These are phyloP conservation scores for Jatropha podagrica DNA, from an alignment of 441 rosid species.

Conservation along the genomic window DNA sequence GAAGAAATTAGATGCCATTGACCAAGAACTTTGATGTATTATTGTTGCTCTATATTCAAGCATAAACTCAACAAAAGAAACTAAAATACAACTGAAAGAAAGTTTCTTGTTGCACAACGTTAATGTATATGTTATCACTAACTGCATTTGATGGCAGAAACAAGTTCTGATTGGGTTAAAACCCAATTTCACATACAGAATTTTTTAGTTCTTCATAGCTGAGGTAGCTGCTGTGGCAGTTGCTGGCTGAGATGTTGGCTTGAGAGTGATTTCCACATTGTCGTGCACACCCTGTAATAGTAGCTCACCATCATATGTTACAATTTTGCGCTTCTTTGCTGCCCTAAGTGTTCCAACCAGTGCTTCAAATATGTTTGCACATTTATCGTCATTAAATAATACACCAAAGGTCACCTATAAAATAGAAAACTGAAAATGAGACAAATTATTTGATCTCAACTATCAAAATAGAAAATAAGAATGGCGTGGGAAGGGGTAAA, in stretches of 20 bases:
- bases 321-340: constrained; percentile 83
- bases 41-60: background rate
- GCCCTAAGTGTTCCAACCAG: constrained; percentile 90
- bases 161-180: background rate
- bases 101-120: background rate
- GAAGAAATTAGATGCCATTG: background rate
- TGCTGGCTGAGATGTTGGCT: constrained; percentile 42
- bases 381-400: constrained; percentile 76
- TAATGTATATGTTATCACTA: background rate
- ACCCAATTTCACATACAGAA: background rate
- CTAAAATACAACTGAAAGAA: background rate
- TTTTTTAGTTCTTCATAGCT: constrained; percentile 5
- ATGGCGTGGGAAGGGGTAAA: too few species aligned
- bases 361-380: constrained; percentile 92
- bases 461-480: background rate
- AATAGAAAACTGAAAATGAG: background rate
- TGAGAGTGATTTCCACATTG: constrained; percentile 72
- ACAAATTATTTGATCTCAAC: too few species aligned
- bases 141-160: constrained; percentile 5
- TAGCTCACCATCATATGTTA: constrained; percentile 72
- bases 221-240: constrained; percentile 15
- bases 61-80: background rate
- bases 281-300: constrained; percentile 93
- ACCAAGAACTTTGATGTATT: background rate
- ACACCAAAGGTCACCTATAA: constrained; percentile 83